Base-by-base conservation (phyloP, 1,284 basidiomycete genomes). In the Pholiota adiposa region DNA sequence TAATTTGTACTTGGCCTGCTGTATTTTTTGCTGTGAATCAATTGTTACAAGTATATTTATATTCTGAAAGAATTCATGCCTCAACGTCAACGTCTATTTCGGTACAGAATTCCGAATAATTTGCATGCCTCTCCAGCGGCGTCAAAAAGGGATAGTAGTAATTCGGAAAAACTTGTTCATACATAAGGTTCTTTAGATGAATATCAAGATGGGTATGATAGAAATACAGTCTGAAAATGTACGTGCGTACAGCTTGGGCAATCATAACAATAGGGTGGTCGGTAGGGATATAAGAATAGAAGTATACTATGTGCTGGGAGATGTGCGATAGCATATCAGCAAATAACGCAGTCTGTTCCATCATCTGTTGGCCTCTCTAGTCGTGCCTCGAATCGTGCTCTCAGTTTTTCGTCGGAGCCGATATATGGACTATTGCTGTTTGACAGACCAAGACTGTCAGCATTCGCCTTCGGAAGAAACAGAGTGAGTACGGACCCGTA, bases 391-490 rank as follows among this genome's bases (percentile, higher is more conserved):
- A 90, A 72, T 18, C 80, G 76, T 0, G 73, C 83, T 40, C 76
- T 70, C 18, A 90, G 72, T 11, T 79, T 78, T 14, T 86, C 87
- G 58, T 88, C 83, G 0, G 70, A 53, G 3, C 77, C 76, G 25
- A 88, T 80, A 63, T 85, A 89, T 1, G 84, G 79, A 31, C 80
- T 84, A 14, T 80, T 83, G 4, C 87, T 88, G 34, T 46, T 21
- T 54, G 46, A 27, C 34, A 18, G 31, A 18, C 38, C n/a, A 31
- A 5, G 33, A 9, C 31, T 19, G 27, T 36, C 27, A 48, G 27
- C 25, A 52, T 12, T 14, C 8, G n/a, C 14, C 9, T 19, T n/a
- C 6, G 1, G 23, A 36, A 41, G 14, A 21, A 2, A 33, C 1
- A 21, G 25, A 54, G 54, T 9, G 55, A 34, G 27, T 0, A 79